Conservation (phyloP, 2,329 filamentous ascomycete genomes). For the Eurotiales sp. region DNA sequence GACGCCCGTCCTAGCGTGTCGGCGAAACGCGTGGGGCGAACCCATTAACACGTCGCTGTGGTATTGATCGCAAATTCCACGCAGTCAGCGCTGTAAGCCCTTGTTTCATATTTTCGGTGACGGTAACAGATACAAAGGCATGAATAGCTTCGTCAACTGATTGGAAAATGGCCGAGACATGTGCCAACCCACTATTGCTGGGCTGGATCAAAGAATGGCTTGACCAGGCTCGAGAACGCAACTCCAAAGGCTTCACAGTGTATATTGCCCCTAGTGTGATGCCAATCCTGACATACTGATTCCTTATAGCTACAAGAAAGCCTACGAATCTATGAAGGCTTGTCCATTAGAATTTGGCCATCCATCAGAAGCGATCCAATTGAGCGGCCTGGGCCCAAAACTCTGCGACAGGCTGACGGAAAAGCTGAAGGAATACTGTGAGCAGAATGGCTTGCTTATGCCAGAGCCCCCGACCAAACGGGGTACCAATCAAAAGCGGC, state of each 20-base stretch:
- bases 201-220: slow-evolving; percentile 75
- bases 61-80: neutral
- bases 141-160: neutral
- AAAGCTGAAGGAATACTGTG: slow-evolving; percentile 54
- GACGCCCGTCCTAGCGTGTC: slow-evolving; percentile 9
- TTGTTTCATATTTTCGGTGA: neutral
- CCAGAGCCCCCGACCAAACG: slow-evolving; percentile 53
- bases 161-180: slow-evolving; percentile 38
- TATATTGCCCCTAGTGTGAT: slow-evolving; percentile 21
- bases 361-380: slow-evolving; percentile 66
- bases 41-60: neutral
- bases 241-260: slow-evolving; percentile 63
- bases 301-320: slow-evolving; percentile 62
- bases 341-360: slow-evolving; percentile 69
- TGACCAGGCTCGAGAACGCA: slow-evolving; percentile 64
- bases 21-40: neutral
- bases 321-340: slow-evolving; percentile 71
- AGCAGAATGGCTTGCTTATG: slow-evolving; percentile 64
- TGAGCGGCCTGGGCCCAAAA: slow-evolving; percentile 71
- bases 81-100: neutral
- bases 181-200: slow-evolving; percentile 68
- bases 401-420: slow-evolving; percentile 67
- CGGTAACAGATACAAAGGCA: neutral
- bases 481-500: slow-evolving; percentile 28
- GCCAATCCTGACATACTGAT: slow-evolving; percentile 3